Conservation (phyloP, 441 rosid species). For the Syzygium malaccense region DNA sequence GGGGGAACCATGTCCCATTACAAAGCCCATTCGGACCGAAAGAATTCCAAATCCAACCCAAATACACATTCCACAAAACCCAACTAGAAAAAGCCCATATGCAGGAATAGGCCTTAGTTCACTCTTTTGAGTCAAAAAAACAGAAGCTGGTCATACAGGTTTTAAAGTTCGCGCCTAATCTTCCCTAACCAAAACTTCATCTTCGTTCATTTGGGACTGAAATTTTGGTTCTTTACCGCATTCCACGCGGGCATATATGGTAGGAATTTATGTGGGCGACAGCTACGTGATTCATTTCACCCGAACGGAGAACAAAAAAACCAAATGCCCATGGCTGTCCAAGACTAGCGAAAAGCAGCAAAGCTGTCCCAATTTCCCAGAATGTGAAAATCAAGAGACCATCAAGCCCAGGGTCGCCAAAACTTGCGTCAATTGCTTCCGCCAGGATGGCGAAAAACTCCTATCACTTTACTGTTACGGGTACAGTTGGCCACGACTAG, state of each 20-base stretch:
- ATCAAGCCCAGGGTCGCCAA: not conserved
- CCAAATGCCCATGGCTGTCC: not conserved
- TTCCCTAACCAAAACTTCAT: not conserved
- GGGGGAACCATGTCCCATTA: not conserved
- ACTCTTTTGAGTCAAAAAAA: not conserved
- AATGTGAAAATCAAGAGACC: not conserved
- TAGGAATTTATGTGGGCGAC: too few relatives aligned
- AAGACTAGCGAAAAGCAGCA: not conserved
- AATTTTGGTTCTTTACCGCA: too few relatives aligned
- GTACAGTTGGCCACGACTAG: not conserved
- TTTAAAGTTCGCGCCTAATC: not conserved
- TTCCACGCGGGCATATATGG: too few relatives aligned
- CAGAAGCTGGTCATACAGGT: not conserved
- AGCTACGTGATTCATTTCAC: not conserved
- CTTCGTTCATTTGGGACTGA: not conserved
- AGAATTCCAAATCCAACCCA: not conserved
- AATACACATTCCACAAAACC: not conserved
- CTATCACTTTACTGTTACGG: not conserved
- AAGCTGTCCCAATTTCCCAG: not conserved
- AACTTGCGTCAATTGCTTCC: not conserved
- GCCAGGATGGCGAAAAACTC: not conserved
- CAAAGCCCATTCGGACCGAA: not conserved
- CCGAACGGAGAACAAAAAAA: not conserved
- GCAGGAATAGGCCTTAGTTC: not conserved
- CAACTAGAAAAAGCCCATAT: not conserved